phyloP scores from a whole-genome alignment of 2,329 filamentous ascomycete genomes.

The Fusarium multiceps region DNA sequence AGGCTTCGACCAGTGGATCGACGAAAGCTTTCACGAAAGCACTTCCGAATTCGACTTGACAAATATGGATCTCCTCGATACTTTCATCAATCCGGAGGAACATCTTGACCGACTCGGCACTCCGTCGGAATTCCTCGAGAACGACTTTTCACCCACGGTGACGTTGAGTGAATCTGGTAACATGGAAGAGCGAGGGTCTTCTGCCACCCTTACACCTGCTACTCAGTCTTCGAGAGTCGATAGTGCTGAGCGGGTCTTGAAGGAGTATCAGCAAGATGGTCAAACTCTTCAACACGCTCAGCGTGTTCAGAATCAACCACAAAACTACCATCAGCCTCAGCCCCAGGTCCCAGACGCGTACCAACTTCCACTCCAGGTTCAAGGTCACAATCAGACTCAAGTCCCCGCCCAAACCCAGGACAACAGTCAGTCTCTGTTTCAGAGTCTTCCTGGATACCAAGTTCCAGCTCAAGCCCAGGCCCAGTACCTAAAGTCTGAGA shows the following conservation, averaged over 20 bases:
- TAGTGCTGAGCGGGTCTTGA: neutral
- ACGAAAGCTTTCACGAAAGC: neutral
- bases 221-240: neutral
- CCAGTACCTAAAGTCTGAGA: neutral
- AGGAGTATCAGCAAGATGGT: neutral
- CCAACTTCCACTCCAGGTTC: too few species aligned
- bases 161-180: neutral
- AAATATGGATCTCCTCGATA: constrained; percentile 1
- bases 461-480: neutral
- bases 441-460: neutral
- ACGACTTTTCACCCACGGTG: neutral
- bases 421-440: neutral
- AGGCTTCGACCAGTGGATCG: neutral
- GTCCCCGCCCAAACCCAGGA: neutral
- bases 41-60: neutral
- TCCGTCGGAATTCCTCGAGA: neutral
- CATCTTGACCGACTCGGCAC: neutral
- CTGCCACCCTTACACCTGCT: neutral
- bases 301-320: neutral
- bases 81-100: neutral
- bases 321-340: neutral
- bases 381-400: too few species aligned
- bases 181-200: neutral
- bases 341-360: too few species aligned
- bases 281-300: neutral